phyloP scores from a whole-genome alignment of 192 early-diverging fungal species.

The Funneliformis mosseae region DNA sequence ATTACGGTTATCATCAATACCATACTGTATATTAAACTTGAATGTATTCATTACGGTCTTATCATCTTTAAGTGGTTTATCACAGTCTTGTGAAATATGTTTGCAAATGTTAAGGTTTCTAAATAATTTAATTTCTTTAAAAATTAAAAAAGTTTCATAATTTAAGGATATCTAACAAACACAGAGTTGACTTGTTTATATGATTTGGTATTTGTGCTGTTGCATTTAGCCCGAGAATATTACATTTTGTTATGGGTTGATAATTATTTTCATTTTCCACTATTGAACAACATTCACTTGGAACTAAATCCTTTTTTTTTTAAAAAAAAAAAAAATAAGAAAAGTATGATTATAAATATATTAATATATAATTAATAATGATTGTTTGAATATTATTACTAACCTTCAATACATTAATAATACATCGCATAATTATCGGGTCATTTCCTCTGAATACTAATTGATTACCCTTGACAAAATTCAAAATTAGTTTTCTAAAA shows the following conservation, averaged over 20 bases:
- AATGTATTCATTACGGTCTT: not conserved
- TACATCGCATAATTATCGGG: not conserved
- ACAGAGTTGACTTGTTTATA: slow-evolving; percentile 10
- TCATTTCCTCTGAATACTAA: slow-evolving; percentile 16
- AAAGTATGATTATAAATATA: not conserved
- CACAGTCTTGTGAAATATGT: slow-evolving; percentile 3
- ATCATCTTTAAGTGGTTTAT: not conserved
- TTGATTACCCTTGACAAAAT: slow-evolving; percentile 33
- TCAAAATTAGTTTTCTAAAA: slow-evolving; percentile 29
- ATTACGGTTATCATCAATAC: slow-evolving; percentile 6
- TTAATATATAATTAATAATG: not conserved
- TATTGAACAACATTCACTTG: slow-evolving; percentile 21
- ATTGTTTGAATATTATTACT: slow-evolving; percentile 1
- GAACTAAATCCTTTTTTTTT: slow-evolving; percentile 16
- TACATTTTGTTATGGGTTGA: slow-evolving; percentile 9
- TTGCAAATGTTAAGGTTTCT: not conserved
- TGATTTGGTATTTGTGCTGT: slow-evolving; percentile 20
- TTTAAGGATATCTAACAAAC: slow-evolving; percentile 30
- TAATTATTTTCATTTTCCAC: slow-evolving; percentile 27
- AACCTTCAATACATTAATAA: slow-evolving; percentile 19
- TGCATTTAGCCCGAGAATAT: slow-evolving; percentile 16
- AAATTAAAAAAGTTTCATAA: not conserved
- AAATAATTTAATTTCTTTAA: not conserved
- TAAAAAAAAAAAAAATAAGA: not conserved
- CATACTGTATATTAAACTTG: slow-evolving; percentile 13